Evolutionary conservation across 2,329 filamentous ascomycete species (phyloP).

Genomic region (Alternaria triticina): DNA sequence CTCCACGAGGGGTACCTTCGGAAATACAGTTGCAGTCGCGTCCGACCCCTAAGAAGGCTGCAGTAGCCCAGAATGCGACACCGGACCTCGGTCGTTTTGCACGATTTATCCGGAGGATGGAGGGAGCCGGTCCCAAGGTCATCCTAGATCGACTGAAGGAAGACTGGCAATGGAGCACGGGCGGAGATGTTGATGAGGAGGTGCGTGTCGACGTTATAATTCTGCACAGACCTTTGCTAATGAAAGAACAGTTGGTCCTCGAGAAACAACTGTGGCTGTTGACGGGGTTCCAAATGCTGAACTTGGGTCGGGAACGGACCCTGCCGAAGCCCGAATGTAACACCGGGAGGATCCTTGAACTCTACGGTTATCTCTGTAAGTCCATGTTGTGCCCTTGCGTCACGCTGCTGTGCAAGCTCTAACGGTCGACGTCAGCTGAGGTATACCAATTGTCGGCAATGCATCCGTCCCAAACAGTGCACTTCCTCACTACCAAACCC

Average conservation of each 20-base stretch:
- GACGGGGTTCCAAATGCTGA: constrained; percentile 57
- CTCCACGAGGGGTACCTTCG: constrained; percentile 26
- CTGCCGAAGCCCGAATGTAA: constrained; percentile 34
- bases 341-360: constrained; percentile 46
- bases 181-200: constrained; percentile 55
- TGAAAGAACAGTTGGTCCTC: constrained; percentile 47
- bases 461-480: constrained; percentile 46
- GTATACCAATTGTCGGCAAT: constrained; percentile 55
- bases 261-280: constrained; percentile 69
- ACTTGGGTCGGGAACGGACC: constrained; percentile 29
- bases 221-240: constrained; percentile 1
- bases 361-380: constrained; percentile 51
- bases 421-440: constrained; percentile 45
- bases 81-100: constrained; percentile 53
- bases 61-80: constrained; percentile 25
- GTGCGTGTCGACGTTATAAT: constrained; percentile 27
- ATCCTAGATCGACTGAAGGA: constrained; percentile 64
- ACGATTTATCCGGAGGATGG: constrained; percentile 63
- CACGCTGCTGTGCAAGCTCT: constrained; percentile 32
- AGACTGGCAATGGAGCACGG: constrained; percentile 45
- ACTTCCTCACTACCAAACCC: constrained; percentile 45
- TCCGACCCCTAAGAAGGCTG: constrained; percentile 20
- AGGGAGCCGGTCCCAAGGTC: constrained; percentile 58
- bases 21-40: constrained; percentile 24
- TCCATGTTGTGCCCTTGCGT: constrained; percentile 22